Conservation (phyloP, 1,139 yeast species). For the Suhomyces panamericanus region DNA sequence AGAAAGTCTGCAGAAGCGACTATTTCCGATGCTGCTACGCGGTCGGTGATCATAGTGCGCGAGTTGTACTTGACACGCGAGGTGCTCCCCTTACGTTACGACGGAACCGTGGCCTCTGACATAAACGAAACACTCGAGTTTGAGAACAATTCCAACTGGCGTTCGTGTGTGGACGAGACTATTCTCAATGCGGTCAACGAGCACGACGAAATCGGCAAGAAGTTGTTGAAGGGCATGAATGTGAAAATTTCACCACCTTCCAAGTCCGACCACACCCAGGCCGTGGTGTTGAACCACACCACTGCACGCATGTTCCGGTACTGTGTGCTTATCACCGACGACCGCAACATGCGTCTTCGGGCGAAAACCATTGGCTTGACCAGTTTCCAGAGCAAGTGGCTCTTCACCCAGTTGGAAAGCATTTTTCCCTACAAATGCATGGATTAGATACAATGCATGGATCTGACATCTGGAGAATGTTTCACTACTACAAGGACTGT, state of each 20-base stretch:
- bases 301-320: constrained; percentile 49
- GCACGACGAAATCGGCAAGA: constrained; percentile 46
- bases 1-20: constrained; percentile 73
- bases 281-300: constrained; percentile 30
- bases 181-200: constrained; percentile 52
- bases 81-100: constrained; percentile 51
- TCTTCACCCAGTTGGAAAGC: constrained; percentile 52
- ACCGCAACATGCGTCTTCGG: constrained; percentile 66
- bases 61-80: constrained; percentile 62
- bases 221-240: constrained; percentile 40
- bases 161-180: constrained; percentile 61
- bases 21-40: constrained; percentile 77
- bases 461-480: no score
- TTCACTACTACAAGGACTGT: no score
- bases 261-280: constrained; percentile 2
- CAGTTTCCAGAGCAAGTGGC: constrained; percentile 62
- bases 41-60: constrained; percentile 72
- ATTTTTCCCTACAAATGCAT: constrained; percentile 42
- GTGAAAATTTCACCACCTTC: constrained; percentile 17
- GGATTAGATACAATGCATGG: constrained; percentile 31
- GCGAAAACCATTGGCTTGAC: constrained; percentile 61
- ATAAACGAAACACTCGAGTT: constrained; percentile 58
- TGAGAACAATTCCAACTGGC: constrained; percentile 66
- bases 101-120: constrained; percentile 57
- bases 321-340: constrained; percentile 69